Evolutionary conservation across 2,329 filamentous ascomycete species (phyloP).

Genomic region (Dryadomyces quercivorus): DNA sequence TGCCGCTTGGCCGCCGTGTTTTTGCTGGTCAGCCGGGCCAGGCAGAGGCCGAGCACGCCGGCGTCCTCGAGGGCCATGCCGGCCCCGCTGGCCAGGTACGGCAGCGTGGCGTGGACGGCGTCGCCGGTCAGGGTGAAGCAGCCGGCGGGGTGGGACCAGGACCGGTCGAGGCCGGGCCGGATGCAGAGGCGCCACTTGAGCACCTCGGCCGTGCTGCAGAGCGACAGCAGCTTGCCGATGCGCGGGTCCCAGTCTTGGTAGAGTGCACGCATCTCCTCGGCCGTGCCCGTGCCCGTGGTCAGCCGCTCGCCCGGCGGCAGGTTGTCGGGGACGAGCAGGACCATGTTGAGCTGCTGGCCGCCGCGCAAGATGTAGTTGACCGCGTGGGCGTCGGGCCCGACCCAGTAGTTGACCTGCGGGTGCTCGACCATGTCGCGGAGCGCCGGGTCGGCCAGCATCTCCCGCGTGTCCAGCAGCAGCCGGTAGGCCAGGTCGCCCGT

Average conservation of each 20-base stretch:
- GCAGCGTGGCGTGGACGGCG: constrained; percentile 32
- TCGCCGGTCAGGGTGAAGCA: constrained; percentile 30
- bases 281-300: constrained; percentile 17
- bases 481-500: constrained; percentile 25
- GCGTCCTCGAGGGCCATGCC: constrained; percentile 32
- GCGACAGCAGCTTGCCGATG: constrained; percentile 22
- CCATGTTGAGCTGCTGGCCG: constrained; percentile 22
- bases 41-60: constrained; percentile 16
- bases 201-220: constrained; percentile 25
- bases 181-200: constrained; percentile 35
- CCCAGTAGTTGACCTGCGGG: constrained; percentile 21
- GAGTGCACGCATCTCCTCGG: constrained; percentile 21
- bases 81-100: constrained; percentile 35
- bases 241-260: constrained; percentile 24
- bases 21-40: constrained; percentile 5
- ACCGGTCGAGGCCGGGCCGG: constrained; percentile 25
- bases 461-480: constrained; percentile 18
- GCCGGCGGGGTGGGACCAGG: constrained; percentile 28
- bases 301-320: constrained; percentile 11
- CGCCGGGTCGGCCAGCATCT: constrained; percentile 17
- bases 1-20: background rate
- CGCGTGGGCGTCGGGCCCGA: constrained; percentile 20
- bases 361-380: constrained; percentile 21
- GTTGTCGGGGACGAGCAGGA: constrained; percentile 17
- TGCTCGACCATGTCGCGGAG: constrained; percentile 16